Evolutionary conservation across 2,329 filamentous ascomycete genomes (phyloP).

Genomic region (Aotearoamyces nothofagi): DNA sequence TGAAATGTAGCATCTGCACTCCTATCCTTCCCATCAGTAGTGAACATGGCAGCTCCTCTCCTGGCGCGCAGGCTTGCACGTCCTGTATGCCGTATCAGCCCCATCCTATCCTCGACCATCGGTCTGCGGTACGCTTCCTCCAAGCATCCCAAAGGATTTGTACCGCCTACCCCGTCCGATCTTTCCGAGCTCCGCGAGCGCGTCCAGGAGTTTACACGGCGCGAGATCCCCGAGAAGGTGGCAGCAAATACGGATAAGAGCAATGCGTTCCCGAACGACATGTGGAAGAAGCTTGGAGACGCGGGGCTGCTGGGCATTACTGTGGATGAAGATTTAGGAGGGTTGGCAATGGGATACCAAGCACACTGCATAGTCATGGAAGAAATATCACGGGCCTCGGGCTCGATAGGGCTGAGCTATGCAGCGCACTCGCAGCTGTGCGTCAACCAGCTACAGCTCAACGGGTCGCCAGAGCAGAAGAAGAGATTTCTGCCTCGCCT

Average conservation of each 20-base stretch:
- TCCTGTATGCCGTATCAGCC: background rate
- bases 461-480: constrained; percentile 71
- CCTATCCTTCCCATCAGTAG: no score
- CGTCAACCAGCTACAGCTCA: constrained; percentile 89
- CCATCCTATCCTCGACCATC: constrained; percentile 16
- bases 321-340: constrained; percentile 82
- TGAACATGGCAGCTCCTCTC: no score
- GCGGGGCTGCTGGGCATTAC: constrained; percentile 89
- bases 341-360: constrained; percentile 85
- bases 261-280: constrained; percentile 77
- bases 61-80: background rate
- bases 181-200: constrained; percentile 35
- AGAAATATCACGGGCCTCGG: constrained; percentile 79
- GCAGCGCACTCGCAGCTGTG: constrained; percentile 93
- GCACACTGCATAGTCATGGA: constrained; percentile 94
- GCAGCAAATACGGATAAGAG: constrained; percentile 68
- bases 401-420: constrained; percentile 75
- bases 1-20: no score
- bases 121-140: constrained; percentile 38
- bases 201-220: constrained; percentile 63
- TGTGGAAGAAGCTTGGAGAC: constrained; percentile 90
- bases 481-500: constrained; percentile 63
- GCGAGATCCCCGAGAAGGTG: constrained; percentile 74
- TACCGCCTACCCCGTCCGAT: constrained; percentile 33
- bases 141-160: constrained; percentile 52